Evolutionary conservation across 2,329 filamentous ascomycete species (phyloP), one percentile per base, ranked within the genome.

Genomic region (Rutstroemia sp.): DNA sequence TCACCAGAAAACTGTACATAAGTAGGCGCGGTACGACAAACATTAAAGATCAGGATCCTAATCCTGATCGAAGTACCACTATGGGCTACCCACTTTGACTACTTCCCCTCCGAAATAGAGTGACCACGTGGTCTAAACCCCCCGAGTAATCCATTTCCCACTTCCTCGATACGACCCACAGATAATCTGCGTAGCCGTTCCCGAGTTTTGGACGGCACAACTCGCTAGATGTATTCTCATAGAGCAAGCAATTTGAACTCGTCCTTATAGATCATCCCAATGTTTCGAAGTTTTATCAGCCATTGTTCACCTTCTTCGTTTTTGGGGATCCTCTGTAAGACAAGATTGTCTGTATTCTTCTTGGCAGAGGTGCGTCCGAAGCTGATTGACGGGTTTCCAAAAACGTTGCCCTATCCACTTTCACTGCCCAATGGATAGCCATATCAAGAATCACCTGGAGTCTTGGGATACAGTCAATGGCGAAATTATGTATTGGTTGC

Each of bases 251-350:
- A 74, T 70, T 99, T 97, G 67, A 88, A 82, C 63, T 99, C 94
- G 63, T 99, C 92, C 46, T 96, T 92, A 1, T 78, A 68, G 1
- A 78, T 76, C 75, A 99, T 83, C 0, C 94, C 94, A 44, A 95
- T 82, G 61, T 89, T 95, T 51, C 88, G 83, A 48, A 99, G 73
- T 61, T 90, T 87, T 14, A 81, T 78, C 17, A 99, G 75, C 92
- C 94, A 97, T 63, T 91, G 83, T 60, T 96, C 91, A 67, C 99
- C 94, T 69, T 97, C 92, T 8, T 95, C 91, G 62, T 92, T 96
- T 67, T 84, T 92, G 0, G 80, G 73, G 4, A 88, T 74, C 62
- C 82, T 83, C 60, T 76, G 79, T 27, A 94, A 72, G 9, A 82
- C 76, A 64, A 79, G 80, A 49, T 75, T 69, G 39, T 77, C 78